phyloP scores from a whole-genome alignment of 176 grass and related monocot species.

The Zea mays region Zm-B73-REFERENCE-NAM-5.0 NC_050097.1:192068501-192069000 shows the following conservation, averaged over 20 bases:
- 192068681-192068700: slow-evolving; percentile 79
- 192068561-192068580: neutral
- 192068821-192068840: neutral
- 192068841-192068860: neutral
- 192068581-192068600: slow-evolving; percentile 3
- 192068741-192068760: slow-evolving; percentile 89
- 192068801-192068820: too few relatives aligned
- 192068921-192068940: slow-evolving; percentile 74
- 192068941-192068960: slow-evolving; percentile 86
- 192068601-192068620: slow-evolving; percentile 26
- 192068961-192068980: slow-evolving; percentile 95
- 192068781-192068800: neutral
- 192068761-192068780: slow-evolving; percentile 49
- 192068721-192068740: slow-evolving; percentile 94
- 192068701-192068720: slow-evolving; percentile 90
- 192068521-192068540: slow-evolving; percentile 92
- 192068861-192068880: neutral
- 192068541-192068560: slow-evolving; percentile 47
- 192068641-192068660: slow-evolving; percentile 86
- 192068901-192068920: slow-evolving; percentile 89
- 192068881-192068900: slow-evolving; percentile 63
- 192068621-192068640: slow-evolving; percentile 72
- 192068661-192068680: slow-evolving; percentile 86
- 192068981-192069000: slow-evolving; percentile 56
- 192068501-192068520: slow-evolving; percentile 59